Evolutionary conservation across 257 asterid genomes (phyloP), one percentile per base, ranked within the genome.

Genomic region (Rehmannia glutinosa): DNA sequence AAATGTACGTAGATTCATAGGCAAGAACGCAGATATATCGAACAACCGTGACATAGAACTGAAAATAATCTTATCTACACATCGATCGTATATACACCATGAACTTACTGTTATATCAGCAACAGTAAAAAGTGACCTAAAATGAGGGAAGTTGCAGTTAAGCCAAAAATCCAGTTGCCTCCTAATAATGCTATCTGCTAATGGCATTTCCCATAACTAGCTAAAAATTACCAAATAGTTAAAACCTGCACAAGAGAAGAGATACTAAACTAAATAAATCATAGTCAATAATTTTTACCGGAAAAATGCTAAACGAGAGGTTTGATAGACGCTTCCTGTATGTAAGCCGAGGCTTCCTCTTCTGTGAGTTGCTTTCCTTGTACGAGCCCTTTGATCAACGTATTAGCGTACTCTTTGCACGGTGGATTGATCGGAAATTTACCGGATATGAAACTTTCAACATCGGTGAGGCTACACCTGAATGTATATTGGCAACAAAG

Each of bases 331-430:
- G 99, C 88, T 68, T 82, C 90, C 8, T 80, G 75, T 45, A 91
- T 77, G 84, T 94, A 94, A 23, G 82, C 79, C 5, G 74, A 51
- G 17, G 97, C 97, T 76, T 88, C 95, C 79, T 80, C 83, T 68
- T 84, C 81, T 0, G 93, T 78, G n/a, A 91, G 81, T 65, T 87
- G 95, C 32, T 82, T 82, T 64, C 97, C 99, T 72, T 86, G 86
- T 1, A 83, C 95, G 45, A 94, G 79, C 70, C 97, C 99, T 86
- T 78, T 81, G 49, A 91, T 66, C 84, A 91, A 78, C 16, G 86
- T 82, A 19, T 64, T 49, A 5, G 83, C 83, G 36, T 94, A 94
- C 71, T 62, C 95, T 75, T 83, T 87, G 77, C 82, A 61, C 0
- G 97, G 99, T 15, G 88, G 77, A 53, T 77, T 64, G 35, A 85